phyloP scores from a whole-genome alignment of 345 rosid genomes.

The Aethionema arabicum region DNA sequence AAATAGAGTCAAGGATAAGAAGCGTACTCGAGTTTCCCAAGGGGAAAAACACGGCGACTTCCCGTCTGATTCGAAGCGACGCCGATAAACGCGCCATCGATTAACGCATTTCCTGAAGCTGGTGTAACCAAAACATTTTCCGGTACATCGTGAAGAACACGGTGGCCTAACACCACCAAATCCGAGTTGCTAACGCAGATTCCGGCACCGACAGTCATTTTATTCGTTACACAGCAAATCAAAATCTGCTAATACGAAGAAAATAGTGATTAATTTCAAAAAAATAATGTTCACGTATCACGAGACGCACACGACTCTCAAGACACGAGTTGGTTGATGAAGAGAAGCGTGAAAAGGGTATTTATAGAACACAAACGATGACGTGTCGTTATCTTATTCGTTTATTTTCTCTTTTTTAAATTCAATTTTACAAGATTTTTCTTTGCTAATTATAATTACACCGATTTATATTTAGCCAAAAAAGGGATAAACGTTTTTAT shows the following conservation, averaged over 20 bases:
- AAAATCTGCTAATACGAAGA: background rate
- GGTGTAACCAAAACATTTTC: constrained; percentile 42
- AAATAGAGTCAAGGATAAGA: background rate
- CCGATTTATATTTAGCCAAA: too few relatives aligned
- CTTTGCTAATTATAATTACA: too few relatives aligned
- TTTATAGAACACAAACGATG: constrained; percentile 12
- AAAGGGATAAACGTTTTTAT: too few relatives aligned
- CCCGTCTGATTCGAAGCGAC: constrained; percentile 40
- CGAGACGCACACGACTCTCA: constrained; percentile 17
- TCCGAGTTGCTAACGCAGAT: constrained; percentile 41
- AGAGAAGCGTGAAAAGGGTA: background rate
- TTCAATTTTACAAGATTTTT: too few relatives aligned
- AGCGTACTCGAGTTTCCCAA: constrained; percentile 60
- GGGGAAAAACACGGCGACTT: constrained; percentile 58
- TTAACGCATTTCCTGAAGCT: constrained; percentile 31
- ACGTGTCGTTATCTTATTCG: too few relatives aligned
- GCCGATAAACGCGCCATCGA: constrained; percentile 47
- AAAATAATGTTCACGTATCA: background rate
- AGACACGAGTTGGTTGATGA: background rate
- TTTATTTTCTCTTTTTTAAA: too few relatives aligned
- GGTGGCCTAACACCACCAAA: constrained; percentile 47
- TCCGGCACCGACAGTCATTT: constrained; percentile 41
- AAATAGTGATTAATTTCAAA: background rate
- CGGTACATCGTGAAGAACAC: constrained; percentile 39
- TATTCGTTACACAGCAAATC: background rate